phyloP scores from a whole-genome alignment of 2,329 filamentous ascomycete genomes.

The Microsporum canis region DNA sequence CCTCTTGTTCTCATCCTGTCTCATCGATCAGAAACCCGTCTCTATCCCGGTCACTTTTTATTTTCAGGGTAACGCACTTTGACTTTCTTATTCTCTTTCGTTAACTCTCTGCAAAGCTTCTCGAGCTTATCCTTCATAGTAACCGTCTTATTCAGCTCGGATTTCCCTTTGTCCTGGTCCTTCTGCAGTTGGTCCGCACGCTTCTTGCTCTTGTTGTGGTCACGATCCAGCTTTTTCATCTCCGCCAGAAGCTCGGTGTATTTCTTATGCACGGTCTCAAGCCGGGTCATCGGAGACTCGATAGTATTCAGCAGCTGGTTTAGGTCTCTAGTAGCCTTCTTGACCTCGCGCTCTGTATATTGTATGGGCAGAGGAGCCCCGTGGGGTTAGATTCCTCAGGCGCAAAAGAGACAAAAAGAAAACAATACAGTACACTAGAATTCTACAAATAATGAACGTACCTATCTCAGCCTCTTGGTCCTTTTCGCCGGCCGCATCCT shows the following conservation, averaged over 20 bases:
- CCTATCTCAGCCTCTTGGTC: conserved; percentile 94
- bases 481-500: conserved; percentile 84
- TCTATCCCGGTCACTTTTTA: background rate
- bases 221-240: conserved; percentile 90
- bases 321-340: conserved; percentile 84
- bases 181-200: conserved; percentile 89
- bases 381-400: conserved; percentile 10
- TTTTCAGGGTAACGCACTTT: conserved; percentile 52
- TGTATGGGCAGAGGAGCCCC: conserved; percentile 19
- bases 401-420: conserved; percentile 3
- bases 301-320: conserved; percentile 74
- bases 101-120: conserved; percentile 86
- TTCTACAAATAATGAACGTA: conserved; percentile 39
- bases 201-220: conserved; percentile 93
- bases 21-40: conserved; percentile 11
- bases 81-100: conserved; percentile 94
- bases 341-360: conserved; percentile 72
- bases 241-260: conserved; percentile 85
- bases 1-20: conserved; percentile 81
- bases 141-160: conserved; percentile 79
- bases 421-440: background rate
- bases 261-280: conserved; percentile 80
- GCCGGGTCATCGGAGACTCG: conserved; percentile 82
- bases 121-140: conserved; percentile 93
- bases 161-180: conserved; percentile 81